A percentile compares a stretch with the other conserved stretches of the same genome.
These are phyloP conservation scores for Fremontodendron californicum DNA, from an alignment of 345 rosid species.

Conservation along the genomic window DNA sequence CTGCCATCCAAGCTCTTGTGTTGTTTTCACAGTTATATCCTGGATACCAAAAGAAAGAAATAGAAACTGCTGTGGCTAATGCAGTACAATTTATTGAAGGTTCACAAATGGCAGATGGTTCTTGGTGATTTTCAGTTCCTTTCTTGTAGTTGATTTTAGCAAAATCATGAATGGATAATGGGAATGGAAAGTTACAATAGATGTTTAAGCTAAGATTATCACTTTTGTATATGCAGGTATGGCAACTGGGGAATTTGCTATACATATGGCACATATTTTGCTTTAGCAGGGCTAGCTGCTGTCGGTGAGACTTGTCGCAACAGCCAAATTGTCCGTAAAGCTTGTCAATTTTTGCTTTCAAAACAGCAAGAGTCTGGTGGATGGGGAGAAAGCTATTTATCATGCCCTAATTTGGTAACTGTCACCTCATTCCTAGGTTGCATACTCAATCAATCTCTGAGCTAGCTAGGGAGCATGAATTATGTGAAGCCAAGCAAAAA, in stretches of 20 bases:
- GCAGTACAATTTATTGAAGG: background rate
- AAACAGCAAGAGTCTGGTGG: constrained; percentile 9
- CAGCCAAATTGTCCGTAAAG: constrained; percentile 7
- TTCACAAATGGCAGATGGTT: background rate
- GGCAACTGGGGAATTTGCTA: constrained; percentile 15
- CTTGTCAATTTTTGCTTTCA: constrained; percentile 1
- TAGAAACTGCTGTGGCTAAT: constrained; percentile 10
- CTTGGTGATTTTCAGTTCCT: constrained; percentile 3
- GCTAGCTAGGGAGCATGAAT: background rate
- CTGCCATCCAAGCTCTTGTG: constrained; percentile 4
- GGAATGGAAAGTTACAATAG: background rate
- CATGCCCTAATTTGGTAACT: constrained; percentile 3
- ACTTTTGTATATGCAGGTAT: background rate
- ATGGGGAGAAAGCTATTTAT: constrained; percentile 12
- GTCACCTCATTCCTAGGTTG: background rate
- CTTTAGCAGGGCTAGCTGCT: constrained; percentile 7
- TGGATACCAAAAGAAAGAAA: constrained; percentile 1
- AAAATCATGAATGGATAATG: constrained; percentile 1
- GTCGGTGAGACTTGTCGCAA: constrained; percentile 1
- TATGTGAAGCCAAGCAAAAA: background rate
- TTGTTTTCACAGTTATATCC: constrained; percentile 1
- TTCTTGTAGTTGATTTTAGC: background rate
- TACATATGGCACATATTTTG: constrained; percentile 13
- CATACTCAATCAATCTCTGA: background rate
- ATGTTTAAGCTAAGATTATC: constrained; percentile 1